A percentile compares a stretch with the other conserved stretches of the same genome.
Evolutionary conservation across 208 protist genomes (phyloP).

Genomic region (Leishmania amazonensis): DNA sequence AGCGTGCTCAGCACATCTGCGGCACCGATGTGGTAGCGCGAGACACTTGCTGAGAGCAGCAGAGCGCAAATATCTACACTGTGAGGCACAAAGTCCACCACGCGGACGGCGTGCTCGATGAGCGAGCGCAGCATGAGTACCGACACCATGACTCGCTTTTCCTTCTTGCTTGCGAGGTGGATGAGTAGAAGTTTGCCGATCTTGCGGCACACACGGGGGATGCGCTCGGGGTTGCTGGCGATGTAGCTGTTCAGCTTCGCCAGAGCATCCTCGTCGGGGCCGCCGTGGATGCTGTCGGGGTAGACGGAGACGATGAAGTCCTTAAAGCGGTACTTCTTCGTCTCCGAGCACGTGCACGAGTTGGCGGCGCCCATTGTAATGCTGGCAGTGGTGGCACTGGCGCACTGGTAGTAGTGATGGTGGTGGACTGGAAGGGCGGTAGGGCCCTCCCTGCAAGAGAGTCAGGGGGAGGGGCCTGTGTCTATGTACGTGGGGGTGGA

Average conservation of each 20-base stretch:
- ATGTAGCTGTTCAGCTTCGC: slow-evolving; percentile 75
- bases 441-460: background rate
- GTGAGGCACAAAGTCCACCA: slow-evolving; percentile 79
- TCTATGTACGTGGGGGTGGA: too few relatives aligned
- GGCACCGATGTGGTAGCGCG: slow-evolving; percentile 62
- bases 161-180: slow-evolving; percentile 41
- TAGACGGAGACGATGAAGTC: slow-evolving; percentile 82
- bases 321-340: slow-evolving; percentile 80
- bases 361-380: slow-evolving; percentile 20
- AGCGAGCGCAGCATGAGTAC: slow-evolving; percentile 61
- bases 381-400: background rate
- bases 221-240: slow-evolving; percentile 78
- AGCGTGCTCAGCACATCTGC: slow-evolving; percentile 67
- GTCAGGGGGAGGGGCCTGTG: background rate
- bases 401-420: background rate
- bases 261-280: slow-evolving; percentile 63
- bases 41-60: slow-evolving; percentile 42
- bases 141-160: slow-evolving; percentile 67
- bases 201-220: slow-evolving; percentile 85
- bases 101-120: slow-evolving; percentile 49
- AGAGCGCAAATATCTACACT: slow-evolving; percentile 58
- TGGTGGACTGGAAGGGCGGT: background rate
- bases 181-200: slow-evolving; percentile 61
- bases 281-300: slow-evolving; percentile 39
- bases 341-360: slow-evolving; percentile 46